Percentiles rank a stretch among this genome's conserved stretches.
These are phyloP conservation scores for Neospora caninum DNA, from an alignment of 169 alveolate species.

Conservation along the genomic window DNA sequence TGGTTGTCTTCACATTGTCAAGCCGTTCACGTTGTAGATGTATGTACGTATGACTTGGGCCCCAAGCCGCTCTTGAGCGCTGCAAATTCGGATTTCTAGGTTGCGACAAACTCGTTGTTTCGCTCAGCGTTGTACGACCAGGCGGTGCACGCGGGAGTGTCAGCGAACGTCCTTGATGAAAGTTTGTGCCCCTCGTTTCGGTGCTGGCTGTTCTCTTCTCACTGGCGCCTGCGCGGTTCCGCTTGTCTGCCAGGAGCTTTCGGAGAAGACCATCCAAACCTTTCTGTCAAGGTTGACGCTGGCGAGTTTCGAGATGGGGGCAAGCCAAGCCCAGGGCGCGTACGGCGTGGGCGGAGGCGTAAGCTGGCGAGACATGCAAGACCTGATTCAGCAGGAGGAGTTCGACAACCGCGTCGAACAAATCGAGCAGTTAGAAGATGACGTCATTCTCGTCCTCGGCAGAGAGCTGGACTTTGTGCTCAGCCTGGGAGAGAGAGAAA, in stretches of 20 bases:
- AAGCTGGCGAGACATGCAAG: constrained; percentile 2
- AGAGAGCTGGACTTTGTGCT: constrained; percentile 38
- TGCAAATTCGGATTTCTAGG: no score
- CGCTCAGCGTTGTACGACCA: no score
- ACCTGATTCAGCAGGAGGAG: constrained; percentile 56
- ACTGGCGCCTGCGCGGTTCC: not conserved
- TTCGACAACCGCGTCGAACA: constrained; percentile 23
- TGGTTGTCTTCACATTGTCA: no score
- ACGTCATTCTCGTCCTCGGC: constrained; percentile 9
- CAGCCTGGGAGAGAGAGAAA: constrained; percentile 17
- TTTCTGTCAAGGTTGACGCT: constrained; percentile 46
- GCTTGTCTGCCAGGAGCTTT: not conserved
- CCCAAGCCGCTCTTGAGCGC: no score
- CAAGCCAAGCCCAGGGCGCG: not conserved
- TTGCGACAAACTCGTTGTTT: no score
- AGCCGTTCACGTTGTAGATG: no score
- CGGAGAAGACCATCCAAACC: constrained; percentile 24
- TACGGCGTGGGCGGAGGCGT: not conserved
- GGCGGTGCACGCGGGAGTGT: no score
- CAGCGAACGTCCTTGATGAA: no score
- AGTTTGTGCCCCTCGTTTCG: no score
- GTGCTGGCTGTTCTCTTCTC: no score
- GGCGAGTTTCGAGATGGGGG: constrained; percentile 1
- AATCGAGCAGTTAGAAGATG: constrained; percentile 2
- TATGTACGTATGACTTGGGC: no score